A percentile compares a stretch with the other conserved stretches of the same genome.
phyloP scores from a whole-genome alignment of 495 filamentous ascomycete genomes.

The Clavariopsis aquatica region DNA sequence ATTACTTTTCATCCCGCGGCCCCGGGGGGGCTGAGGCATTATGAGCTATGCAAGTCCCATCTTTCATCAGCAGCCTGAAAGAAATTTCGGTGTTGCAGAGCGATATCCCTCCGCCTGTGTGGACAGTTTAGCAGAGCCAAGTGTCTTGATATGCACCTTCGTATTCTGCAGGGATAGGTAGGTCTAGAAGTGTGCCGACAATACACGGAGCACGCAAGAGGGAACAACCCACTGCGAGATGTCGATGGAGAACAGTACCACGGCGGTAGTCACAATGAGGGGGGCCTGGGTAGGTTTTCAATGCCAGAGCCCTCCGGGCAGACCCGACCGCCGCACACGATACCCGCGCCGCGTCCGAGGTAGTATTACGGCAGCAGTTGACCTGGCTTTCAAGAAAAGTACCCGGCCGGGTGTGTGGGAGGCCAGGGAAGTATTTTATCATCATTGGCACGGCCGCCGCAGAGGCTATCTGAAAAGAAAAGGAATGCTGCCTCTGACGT shows the following conservation, averaged over 20 bases:
- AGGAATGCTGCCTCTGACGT: conserved; percentile 1
- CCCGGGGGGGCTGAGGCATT: conserved; percentile 13
- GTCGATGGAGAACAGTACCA: neutral
- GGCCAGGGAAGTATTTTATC: conserved; percentile 13
- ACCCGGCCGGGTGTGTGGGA: conserved; percentile 22
- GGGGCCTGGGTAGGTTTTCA: neutral
- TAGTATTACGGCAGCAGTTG: conserved; percentile 10
- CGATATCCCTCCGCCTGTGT: neutral
- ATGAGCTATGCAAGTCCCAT: conserved; percentile 18
- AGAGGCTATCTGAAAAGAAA: neutral
- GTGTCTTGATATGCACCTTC: conserved; percentile 11
- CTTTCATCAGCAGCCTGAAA: conserved; percentile 21
- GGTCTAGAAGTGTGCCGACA: neutral
- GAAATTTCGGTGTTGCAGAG: conserved; percentile 13
- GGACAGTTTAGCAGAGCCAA: conserved; percentile 15
- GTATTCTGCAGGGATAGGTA: conserved; percentile 1
- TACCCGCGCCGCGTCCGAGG: conserved; percentile 20
- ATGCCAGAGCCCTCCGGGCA: conserved; percentile 19
- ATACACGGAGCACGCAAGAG: neutral
- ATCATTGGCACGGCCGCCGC: neutral
- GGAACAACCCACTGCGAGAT: neutral
- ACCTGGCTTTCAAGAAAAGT: neutral
- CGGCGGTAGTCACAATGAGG: neutral
- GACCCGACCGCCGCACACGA: conserved; percentile 3
- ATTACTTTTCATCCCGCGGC: conserved; percentile 18